A percentile compares a stretch with the other conserved stretches of the same genome.
phyloP scores from a whole-genome alignment of 2,329 filamentous ascomycete species.

The Onygenales sp. region DNA sequence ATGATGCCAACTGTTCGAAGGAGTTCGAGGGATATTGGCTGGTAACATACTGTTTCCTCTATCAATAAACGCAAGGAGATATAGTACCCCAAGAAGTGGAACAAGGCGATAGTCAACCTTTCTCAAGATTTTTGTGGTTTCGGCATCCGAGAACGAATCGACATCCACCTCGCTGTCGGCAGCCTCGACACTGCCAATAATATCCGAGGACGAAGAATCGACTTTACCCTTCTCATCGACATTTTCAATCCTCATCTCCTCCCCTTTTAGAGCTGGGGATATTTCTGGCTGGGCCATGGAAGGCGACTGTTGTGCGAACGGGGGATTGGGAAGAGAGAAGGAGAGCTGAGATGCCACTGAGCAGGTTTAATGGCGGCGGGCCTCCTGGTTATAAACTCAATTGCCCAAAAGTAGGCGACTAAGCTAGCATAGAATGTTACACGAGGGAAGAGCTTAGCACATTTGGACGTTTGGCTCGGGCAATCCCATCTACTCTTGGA shows the following conservation, averaged over 20 bases:
- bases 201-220: background rate
- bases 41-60: slow-evolving; percentile 32
- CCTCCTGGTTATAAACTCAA: background rate
- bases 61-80: slow-evolving; percentile 67
- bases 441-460: no score
- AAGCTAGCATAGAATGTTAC: no score
- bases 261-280: background rate
- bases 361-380: background rate
- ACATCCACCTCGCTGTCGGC: slow-evolving; percentile 5
- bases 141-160: slow-evolving; percentile 8
- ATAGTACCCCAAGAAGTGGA: slow-evolving; percentile 39
- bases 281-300: background rate
- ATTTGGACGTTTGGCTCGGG: no score
- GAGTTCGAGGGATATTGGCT: background rate
- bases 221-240: background rate
- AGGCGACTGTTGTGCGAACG: background rate
- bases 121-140: slow-evolving; percentile 19
- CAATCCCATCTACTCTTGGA: no score
- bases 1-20: background rate
- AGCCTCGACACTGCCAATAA: slow-evolving; percentile 1
- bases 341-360: background rate
- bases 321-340: background rate
- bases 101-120: slow-evolving; percentile 33
- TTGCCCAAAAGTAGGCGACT: background rate
- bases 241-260: slow-evolving; percentile 1